Percentiles rank a stretch among this genome's conserved stretches.
These are phyloP conservation scores for Solanum pimpinellifolium DNA, from an alignment of 257 asterid genomes.

Conservation along the genomic window DNA sequence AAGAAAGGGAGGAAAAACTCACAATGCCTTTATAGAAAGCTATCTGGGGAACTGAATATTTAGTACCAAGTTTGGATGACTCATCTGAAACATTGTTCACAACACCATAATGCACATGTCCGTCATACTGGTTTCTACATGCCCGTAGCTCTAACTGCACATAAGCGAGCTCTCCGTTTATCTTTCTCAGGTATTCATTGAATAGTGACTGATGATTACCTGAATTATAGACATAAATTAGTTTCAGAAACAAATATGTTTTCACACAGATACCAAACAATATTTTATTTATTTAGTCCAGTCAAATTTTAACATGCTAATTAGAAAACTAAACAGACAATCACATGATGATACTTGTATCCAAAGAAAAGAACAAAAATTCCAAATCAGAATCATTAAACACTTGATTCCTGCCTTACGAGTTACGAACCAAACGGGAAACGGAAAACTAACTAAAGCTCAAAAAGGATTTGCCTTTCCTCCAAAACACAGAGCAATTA, in stretches of 20 bases:
- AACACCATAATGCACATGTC: slow-evolving; percentile 67
- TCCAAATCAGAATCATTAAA: background rate
- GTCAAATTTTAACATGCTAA: background rate
- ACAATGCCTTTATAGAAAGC: slow-evolving; percentile 87
- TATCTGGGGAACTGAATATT: slow-evolving; percentile 75
- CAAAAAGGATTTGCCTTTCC: background rate
- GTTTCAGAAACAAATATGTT: background rate
- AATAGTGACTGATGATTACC: slow-evolving; percentile 38
- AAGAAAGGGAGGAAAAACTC: slow-evolving; percentile 15
- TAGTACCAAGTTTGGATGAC: slow-evolving; percentile 85
- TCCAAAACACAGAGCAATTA: background rate
- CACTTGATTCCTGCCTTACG: background rate
- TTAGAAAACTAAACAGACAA: background rate
- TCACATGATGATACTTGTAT: background rate
- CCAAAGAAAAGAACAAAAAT: background rate
- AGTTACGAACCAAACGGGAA: background rate
- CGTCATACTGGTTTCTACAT: slow-evolving; percentile 65
- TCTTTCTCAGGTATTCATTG: slow-evolving; percentile 48
- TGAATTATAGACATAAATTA: slow-evolving; percentile 9
- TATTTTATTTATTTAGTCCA: background rate
- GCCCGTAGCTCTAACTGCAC: slow-evolving; percentile 79
- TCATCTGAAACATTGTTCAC: slow-evolving; percentile 75
- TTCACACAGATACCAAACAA: background rate
- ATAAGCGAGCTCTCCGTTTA: slow-evolving; percentile 50
- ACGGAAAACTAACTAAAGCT: background rate